Conservation (phyloP, 108 stramenopile genomes). For the Ochromonas danica region DNA sequence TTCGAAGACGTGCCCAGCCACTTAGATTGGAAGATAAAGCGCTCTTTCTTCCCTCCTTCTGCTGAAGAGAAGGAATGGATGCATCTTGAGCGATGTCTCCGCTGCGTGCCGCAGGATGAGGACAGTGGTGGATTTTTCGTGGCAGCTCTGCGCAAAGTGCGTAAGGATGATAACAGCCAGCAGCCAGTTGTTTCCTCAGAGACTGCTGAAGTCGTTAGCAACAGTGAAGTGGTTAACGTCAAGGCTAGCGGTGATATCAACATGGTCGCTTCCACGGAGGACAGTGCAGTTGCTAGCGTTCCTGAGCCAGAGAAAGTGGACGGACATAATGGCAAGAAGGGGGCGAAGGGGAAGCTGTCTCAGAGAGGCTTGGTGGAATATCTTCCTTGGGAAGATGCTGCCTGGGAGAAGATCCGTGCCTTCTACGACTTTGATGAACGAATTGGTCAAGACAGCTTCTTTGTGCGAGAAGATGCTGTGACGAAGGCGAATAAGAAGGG, state of each 20-base stretch:
- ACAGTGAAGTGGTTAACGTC: conserved; percentile 3
- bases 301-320: not conserved
- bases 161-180: too few species aligned
- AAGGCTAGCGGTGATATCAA: not conserved
- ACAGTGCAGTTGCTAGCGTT: not conserved
- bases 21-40: conserved; percentile 1
- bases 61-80: conserved; percentile 33
- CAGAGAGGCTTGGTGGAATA: not conserved
- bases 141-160: conserved; percentile 45
- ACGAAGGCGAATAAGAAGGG: not conserved
- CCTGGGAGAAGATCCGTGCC: not conserved
- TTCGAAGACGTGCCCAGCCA: conserved; percentile 38
- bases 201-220: too few species aligned
- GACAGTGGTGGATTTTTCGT: conserved; percentile 98
- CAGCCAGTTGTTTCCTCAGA: not conserved
- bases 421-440: conserved; percentile 24
- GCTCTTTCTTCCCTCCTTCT: conserved; percentile 54
- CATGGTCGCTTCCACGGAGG: not conserved
- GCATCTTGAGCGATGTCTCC: conserved; percentile 76
- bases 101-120: conserved; percentile 91
- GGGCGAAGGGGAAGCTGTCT: not conserved
- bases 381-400: conserved; percentile 1
- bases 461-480: not conserved
- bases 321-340: not conserved
- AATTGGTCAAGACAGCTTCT: not conserved